A percentile compares a stretch with the other conserved stretches of the same genome.
These are phyloP conservation scores for Carex cristatella DNA, from an alignment of 176 grass and related monocot species.

Conservation along the genomic window DNA sequence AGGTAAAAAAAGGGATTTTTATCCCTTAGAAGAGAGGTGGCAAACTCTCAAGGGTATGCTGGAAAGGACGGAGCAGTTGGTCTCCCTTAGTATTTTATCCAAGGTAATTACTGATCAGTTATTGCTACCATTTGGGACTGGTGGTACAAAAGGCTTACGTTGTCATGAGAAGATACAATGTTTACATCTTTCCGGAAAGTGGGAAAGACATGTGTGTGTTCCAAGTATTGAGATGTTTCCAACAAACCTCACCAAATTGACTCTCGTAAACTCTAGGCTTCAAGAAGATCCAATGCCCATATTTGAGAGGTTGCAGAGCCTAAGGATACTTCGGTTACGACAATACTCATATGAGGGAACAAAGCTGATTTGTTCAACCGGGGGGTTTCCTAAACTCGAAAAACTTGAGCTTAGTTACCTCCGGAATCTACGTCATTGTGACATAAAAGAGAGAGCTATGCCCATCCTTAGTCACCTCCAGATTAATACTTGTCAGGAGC, in stretches of 20 bases:
- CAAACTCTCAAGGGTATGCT: background rate
- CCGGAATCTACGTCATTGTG: background rate
- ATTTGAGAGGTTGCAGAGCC: background rate
- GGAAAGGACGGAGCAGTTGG: background rate
- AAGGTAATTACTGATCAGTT: too few species aligned
- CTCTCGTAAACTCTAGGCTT: background rate
- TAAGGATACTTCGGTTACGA: background rate
- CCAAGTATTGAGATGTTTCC: background rate
- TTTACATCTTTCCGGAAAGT: background rate
- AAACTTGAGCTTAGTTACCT: background rate
- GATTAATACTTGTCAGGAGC: rapidly evolving
- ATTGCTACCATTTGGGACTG: background rate
- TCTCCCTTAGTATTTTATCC: background rate
- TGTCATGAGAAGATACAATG: background rate
- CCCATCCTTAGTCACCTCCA: background rate
- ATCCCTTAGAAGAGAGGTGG: too few species aligned
- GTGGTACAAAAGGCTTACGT: background rate
- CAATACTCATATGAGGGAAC: background rate
- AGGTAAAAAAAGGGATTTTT: too few species aligned
- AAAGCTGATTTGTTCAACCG: background rate
- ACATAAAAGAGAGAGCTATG: background rate
- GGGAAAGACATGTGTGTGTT: background rate
- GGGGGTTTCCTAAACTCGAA: background rate
- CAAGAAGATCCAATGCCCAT: background rate
- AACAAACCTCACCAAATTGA: background rate